Evolutionary conservation across 176 grass and related monocot genomes (phyloP), one percentile per base, ranked within the genome.

Genomic region (Rhynchospora breviuscula): DNA sequence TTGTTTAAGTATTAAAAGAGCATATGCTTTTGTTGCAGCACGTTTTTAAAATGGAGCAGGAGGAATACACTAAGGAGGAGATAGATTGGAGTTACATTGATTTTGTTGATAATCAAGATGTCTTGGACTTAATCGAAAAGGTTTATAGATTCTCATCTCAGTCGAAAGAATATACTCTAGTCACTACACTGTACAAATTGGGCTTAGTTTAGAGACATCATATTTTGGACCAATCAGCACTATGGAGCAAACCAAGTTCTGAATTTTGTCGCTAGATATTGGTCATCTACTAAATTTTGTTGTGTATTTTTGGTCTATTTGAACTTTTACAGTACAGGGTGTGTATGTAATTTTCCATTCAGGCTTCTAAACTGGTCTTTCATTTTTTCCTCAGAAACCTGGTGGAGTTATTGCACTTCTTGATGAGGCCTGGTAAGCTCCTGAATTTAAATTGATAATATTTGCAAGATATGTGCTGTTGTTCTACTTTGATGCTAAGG

Each of bases 11-110:
- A 85, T 82, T 87, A 84, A 84, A 46, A 64, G 35, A 85, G 31
- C 75, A 44, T 25, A 70, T 91, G 64, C 57, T 85, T 75, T 82
- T 44, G 62, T 65, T 90, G 83, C 89, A 98, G 95, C 95, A 98
- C 87, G 95, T 98, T 23, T 98, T 98, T 88, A 98, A 98, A 98
- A 98, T 98, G 95, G 95, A 98, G 87, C 95, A 98, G 85, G 95
- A 98, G 76, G 95, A 99, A 74, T 99, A 95, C 85, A 92, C 97
- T 22, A 96, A 90, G 82, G 97, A 99, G 87, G 93, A 92, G 86
- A 99, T 99, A 85, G 52, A 99, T 87, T 99, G 97, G 97, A 99
- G 97, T 91, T 99, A 99, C 84, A 99, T 99, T 51, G 97, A 99
- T 52, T 99, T 99, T 90, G 88, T 99, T 89, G 97, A 99, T 89